Base-by-base conservation (phyloP, 768 basidiomycete species). In the Tricholoma furcatifolium region DNA sequence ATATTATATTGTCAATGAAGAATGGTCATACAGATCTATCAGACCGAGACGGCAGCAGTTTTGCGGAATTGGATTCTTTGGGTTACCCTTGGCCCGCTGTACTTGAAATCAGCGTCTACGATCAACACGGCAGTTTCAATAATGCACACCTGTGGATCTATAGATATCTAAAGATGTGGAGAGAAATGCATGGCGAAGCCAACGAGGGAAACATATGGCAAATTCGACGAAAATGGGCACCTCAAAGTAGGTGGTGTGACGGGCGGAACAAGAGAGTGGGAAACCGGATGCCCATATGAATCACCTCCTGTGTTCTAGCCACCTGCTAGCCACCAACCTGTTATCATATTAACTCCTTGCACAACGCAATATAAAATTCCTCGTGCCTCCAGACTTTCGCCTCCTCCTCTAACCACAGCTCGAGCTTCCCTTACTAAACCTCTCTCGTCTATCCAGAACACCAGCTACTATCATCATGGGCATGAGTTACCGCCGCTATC, bases 401-500 rank as follows among this genome's bases (percentile, higher is more conserved):
- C n/a, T 39, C 32, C 20, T 24, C 46, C 20, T 40, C 45, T 43
- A 41, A 30, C 41, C 18, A 32, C 31, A 24, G 32, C 38, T 39
- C 41, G 21, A 38, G 10, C 40, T 15, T 42, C 39, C 15, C 6
- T 53, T 74, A 74, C 47, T 79, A 76, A 18, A 75, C 75, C n/a
- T n/a, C 75, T 27, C 27, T 27, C 27, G 3, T 27, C 27, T 48
- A 48, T 47, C 47, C 43, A 52, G 47, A 50, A 40, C 52, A 53
- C 61, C 7, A 38, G 30, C 21, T 48, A 53, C 31, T 63, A 42
- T 45, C 54, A 27, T 10, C 51, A 95, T 95, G 93, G 93, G 93
- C 65, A 87, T 93, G 85, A 88, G 81, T 64, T 93, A 91, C 70
- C 86, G 90, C 65, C 85, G 84, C 53, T 95, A 93, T 74, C 86